Conservation (phyloP, 192 early-diverging fungal genomes). For the Linnemannia zychae region DNA sequence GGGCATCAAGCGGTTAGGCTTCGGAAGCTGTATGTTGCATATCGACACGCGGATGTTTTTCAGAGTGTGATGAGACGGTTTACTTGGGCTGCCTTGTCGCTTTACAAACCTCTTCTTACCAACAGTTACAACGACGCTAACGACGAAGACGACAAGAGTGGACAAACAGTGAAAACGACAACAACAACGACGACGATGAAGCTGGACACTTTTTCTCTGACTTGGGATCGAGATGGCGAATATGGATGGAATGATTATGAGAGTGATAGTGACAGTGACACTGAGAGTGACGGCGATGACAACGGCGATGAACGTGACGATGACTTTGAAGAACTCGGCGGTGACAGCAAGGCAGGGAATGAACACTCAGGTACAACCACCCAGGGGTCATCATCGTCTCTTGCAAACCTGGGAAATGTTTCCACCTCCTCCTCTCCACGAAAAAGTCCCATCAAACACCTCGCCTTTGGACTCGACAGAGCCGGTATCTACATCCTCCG, state of each 20-base stretch:
- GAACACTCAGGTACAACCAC: too few relatives aligned
- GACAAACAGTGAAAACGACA: neutral
- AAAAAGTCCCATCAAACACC: neutral
- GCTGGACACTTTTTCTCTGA: neutral
- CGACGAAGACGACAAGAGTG: neutral
- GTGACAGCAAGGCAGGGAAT: neutral
- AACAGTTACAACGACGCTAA: neutral
- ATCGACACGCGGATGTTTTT: neutral
- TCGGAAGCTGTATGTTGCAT: neutral
- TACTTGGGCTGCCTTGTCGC: neutral
- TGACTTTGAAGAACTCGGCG: neutral
- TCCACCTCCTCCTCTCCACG: neutral
- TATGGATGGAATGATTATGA: neutral
- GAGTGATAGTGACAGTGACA: neutral
- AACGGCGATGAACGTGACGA: neutral
- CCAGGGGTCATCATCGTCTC: neutral
- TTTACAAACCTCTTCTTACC: neutral
- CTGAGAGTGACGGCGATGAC: too few relatives aligned
- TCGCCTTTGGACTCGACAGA: neutral
- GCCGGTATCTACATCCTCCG: neutral
- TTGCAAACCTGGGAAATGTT: too few relatives aligned
- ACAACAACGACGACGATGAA: neutral
- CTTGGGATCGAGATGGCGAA: neutral
- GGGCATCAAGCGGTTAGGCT: neutral
- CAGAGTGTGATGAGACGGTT: neutral